phyloP scores from a whole-genome alignment of 768 basidiomycete species.

The Trametes elegans region DNA sequence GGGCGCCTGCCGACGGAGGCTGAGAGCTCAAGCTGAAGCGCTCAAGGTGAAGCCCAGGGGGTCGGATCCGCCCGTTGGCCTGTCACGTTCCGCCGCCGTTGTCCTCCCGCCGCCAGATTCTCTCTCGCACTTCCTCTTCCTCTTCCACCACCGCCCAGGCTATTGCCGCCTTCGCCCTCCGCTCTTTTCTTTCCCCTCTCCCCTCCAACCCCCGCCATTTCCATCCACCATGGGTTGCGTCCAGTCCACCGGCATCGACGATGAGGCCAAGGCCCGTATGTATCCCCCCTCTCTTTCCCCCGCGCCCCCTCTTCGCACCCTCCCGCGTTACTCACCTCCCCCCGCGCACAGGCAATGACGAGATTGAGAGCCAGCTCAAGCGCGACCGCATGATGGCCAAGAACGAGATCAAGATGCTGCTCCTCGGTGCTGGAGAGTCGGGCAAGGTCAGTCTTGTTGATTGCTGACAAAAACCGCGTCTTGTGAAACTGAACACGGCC shows the following conservation, averaged over 20 bases:
- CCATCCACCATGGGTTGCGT: constrained; percentile 64
- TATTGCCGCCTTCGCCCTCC: constrained; percentile 10
- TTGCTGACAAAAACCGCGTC: neutral
- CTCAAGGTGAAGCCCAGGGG: neutral
- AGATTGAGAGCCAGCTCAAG: constrained; percentile 91
- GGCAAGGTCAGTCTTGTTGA: constrained; percentile 64
- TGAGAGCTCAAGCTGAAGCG: neutral
- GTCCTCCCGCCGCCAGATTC: too few species aligned
- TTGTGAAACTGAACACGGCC: neutral
- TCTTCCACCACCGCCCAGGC: constrained; percentile 15
- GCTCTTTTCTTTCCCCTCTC: constrained; percentile 8
- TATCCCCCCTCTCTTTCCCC: neutral
- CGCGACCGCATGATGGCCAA: constrained; percentile 84
- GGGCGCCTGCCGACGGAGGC: neutral
- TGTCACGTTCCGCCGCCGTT: too few species aligned
- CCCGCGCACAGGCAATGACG: constrained; percentile 71
- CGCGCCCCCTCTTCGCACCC: neutral
- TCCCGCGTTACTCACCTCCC: neutral
- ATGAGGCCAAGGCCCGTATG: constrained; percentile 82
- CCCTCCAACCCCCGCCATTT: constrained; percentile 15
- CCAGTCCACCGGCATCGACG: constrained; percentile 67
- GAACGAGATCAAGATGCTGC: constrained; percentile 95
- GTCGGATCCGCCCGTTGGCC: constrained; percentile 6
- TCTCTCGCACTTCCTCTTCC: constrained; percentile 5
- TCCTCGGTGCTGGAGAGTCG: constrained; percentile 95